Evolutionary conservation across 495 filamentous ascomycete species (phyloP).

Genomic region (Daldinia concentrica): DNA sequence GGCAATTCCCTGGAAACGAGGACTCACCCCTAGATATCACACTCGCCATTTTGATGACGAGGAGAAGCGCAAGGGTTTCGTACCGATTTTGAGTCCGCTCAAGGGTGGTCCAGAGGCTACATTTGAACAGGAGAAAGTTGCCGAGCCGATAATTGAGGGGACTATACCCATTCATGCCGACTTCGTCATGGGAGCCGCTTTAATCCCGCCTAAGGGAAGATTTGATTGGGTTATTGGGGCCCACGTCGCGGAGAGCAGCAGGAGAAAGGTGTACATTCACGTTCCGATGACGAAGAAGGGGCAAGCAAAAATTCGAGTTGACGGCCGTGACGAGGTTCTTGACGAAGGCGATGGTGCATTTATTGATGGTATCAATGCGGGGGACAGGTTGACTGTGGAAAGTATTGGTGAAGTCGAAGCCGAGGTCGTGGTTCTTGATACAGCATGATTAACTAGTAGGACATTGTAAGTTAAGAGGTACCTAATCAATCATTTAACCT

Average conservation of each 20-base stretch:
- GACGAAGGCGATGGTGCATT: slow-evolving; percentile 80
- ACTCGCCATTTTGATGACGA: slow-evolving; percentile 73
- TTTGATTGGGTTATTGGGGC: slow-evolving; percentile 72
- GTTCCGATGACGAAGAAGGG: slow-evolving; percentile 77
- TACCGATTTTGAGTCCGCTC: slow-evolving; percentile 75
- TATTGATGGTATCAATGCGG: slow-evolving; percentile 63
- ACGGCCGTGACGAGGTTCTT: slow-evolving; percentile 69
- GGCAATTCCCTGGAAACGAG: slow-evolving; percentile 74
- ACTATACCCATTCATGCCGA: slow-evolving; percentile 85
- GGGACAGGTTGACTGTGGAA: slow-evolving; percentile 68
- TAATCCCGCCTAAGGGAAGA: slow-evolving; percentile 62
- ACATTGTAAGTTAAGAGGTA: too few species aligned
- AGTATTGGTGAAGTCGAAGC: slow-evolving; percentile 72
- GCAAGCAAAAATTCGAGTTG: slow-evolving; percentile 71
- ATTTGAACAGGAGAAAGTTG: slow-evolving; percentile 65
- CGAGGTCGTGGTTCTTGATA: slow-evolving; percentile 73
- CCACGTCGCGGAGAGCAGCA: slow-evolving; percentile 57
- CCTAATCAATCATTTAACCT: too few species aligned
- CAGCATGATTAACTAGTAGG: slow-evolving; percentile 48
- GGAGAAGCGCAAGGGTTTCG: slow-evolving; percentile 71
- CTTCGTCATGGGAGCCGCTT: slow-evolving; percentile 76
- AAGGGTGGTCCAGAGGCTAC: slow-evolving; percentile 68
- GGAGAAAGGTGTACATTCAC: slow-evolving; percentile 79
- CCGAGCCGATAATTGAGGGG: slow-evolving; percentile 62
- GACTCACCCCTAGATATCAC: slow-evolving; percentile 75